phyloP scores from a whole-genome alignment of 805 yeast species.

The Nakazawaea pomicola region DNA sequence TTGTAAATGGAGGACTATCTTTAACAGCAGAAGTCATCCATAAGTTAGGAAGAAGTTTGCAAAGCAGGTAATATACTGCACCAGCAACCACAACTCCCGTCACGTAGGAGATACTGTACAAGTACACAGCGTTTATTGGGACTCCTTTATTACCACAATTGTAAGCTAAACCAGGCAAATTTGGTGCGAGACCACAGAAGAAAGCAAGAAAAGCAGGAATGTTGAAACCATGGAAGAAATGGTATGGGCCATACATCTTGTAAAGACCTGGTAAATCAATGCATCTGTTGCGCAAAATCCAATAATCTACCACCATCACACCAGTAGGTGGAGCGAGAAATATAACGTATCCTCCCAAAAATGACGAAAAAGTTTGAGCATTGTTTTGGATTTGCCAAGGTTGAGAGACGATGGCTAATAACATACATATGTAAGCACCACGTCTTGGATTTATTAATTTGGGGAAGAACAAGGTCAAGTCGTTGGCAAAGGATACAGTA shows the following conservation, averaged over 20 bases:
- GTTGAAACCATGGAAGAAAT: constrained; percentile 17
- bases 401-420: constrained; percentile 20
- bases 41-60: background rate
- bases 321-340: constrained; percentile 20
- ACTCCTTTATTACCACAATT: constrained; percentile 13
- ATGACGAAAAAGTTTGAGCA: constrained; percentile 15
- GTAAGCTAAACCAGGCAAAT: constrained; percentile 16
- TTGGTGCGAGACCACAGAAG: constrained; percentile 15
- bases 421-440: constrained; percentile 31
- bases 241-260: constrained; percentile 16
- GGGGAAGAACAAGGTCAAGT: constrained; percentile 51
- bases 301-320: constrained; percentile 18
- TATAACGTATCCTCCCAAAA: constrained; percentile 17
- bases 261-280: constrained; percentile 22
- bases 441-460: constrained; percentile 53
- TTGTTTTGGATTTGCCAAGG: constrained; percentile 18
- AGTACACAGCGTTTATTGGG: constrained; percentile 11
- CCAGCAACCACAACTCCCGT: constrained; percentile 11
- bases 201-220: constrained; percentile 16
- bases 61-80: constrained; percentile 6
- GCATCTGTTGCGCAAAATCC: constrained; percentile 24
- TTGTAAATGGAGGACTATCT: background rate
- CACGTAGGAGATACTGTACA: constrained; percentile 9
- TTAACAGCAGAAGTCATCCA: background rate
- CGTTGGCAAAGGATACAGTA: constrained; percentile 55